Evolutionary conservation across 2,329 filamentous ascomycete species (phyloP).

Genomic region (Cordyceps sp.): DNA sequence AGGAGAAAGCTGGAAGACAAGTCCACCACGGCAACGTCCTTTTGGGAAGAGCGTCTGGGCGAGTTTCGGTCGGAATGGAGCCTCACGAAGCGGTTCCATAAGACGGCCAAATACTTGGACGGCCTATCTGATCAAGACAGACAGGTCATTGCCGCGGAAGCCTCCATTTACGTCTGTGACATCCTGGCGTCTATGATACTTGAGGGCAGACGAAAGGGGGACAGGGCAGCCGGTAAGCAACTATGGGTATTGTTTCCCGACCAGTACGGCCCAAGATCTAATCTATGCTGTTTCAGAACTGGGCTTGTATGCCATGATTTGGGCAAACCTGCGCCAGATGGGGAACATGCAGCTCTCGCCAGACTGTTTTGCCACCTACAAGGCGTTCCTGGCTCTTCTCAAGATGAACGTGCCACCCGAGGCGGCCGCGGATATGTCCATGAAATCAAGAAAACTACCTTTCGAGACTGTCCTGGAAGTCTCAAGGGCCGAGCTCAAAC

Average conservation of each 20-base stretch:
- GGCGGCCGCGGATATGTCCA: not conserved
- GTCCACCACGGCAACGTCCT: not conserved
- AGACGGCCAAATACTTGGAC: slow-evolving; percentile 26
- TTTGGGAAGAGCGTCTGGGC: slow-evolving; percentile 12
- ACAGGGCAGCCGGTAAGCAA: not conserved
- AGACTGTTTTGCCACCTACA: too few relatives aligned
- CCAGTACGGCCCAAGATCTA: too few relatives aligned
- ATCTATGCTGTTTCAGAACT: too few relatives aligned
- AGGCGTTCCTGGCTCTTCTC: slow-evolving; percentile 3
- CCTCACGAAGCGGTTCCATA: slow-evolving; percentile 25
- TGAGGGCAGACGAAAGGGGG: not conserved
- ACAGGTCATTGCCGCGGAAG: slow-evolving; percentile 13
- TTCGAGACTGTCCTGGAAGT: not conserved
- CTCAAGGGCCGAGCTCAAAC: slow-evolving; percentile 1
- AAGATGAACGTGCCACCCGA: slow-evolving; percentile 2
- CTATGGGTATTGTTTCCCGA: too few relatives aligned
- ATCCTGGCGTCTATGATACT: slow-evolving; percentile 7
- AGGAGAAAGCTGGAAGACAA: slow-evolving; percentile 12
- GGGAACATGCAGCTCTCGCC: slow-evolving; percentile 2
- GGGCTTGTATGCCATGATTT: slow-evolving; percentile 4
- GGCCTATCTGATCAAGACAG: slow-evolving; percentile 18
- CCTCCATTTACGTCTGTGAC: slow-evolving; percentile 16
- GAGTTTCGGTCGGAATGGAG: slow-evolving; percentile 27
- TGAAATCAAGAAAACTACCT: not conserved
- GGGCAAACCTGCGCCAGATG: slow-evolving; percentile 5